Evolutionary conservation across 1,284 basidiomycete species (phyloP).

Genomic region (Puccinia coronata): DNA sequence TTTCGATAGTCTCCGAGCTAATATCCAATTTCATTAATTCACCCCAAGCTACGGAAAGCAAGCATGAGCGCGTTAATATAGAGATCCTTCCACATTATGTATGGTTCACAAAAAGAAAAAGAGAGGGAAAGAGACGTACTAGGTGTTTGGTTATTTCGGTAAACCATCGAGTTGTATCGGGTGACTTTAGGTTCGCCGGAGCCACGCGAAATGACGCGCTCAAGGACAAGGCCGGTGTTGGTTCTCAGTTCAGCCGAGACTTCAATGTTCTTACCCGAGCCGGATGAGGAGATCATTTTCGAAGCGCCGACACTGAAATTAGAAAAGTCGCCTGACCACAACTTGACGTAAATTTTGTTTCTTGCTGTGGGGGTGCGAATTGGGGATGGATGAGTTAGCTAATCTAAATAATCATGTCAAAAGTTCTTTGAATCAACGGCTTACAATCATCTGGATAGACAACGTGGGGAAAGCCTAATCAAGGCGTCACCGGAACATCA

Average conservation of each 20-base stretch:
- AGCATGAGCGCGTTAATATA: no score
- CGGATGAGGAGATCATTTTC: conserved; percentile 48
- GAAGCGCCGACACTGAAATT: conserved; percentile 40
- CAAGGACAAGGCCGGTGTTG: conserved; percentile 71
- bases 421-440: conserved; percentile 63
- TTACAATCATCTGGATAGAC: conserved; percentile 92
- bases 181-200: conserved; percentile 78
- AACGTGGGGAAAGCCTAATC: conserved; percentile 95
- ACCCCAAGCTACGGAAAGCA: conserved; percentile 78
- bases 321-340: conserved; percentile 50
- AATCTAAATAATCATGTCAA: neutral
- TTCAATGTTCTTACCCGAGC: conserved; percentile 69
- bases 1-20: conserved; percentile 69
- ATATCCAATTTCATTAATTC: conserved; percentile 86
- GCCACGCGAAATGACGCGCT: conserved; percentile 76
- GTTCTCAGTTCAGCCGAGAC: conserved; percentile 86
- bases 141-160: conserved; percentile 64
- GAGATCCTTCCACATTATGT: no score
- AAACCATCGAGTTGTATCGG: conserved; percentile 85
- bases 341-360: conserved; percentile 49
- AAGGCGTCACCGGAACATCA: conserved; percentile 75
- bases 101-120: no score
- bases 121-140: conserved; percentile 50
- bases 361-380: conserved; percentile 13
- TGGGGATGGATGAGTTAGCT: neutral